A percentile compares a stretch with the other conserved stretches of the same genome.
These are phyloP conservation scores for Hordeum pubiflorum DNA, from an alignment of 202 grass and related monocot species.

Conservation along the genomic window DNA sequence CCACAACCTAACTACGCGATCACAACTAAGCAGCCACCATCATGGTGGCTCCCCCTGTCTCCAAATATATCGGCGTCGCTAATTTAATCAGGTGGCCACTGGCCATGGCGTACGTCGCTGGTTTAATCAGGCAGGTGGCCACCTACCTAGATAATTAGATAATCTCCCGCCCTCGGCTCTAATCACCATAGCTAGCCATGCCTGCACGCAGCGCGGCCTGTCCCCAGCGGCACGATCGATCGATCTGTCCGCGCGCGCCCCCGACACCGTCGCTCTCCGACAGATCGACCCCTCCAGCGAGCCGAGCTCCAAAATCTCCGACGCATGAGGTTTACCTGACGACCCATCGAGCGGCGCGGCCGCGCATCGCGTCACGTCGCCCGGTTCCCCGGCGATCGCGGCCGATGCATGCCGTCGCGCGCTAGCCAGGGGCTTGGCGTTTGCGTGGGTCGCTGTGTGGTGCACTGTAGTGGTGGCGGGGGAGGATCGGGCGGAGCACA, in stretches of 20 bases:
- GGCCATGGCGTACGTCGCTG: too few species aligned
- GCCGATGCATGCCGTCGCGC: not conserved
- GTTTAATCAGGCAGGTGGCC: slow-evolving; percentile 10
- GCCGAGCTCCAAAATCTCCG: not conserved
- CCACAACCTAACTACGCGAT: slow-evolving; percentile 6
- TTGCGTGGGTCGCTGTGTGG: not conserved
- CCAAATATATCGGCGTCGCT: not conserved
- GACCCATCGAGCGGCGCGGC: not conserved
- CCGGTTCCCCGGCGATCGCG: not conserved
- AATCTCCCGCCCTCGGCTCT: not conserved
- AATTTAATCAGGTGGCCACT: not conserved
- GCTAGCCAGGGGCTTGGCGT: not conserved
- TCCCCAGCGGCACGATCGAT: slow-evolving; percentile 2
- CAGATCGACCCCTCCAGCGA: not conserved
- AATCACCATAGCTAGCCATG: not conserved
- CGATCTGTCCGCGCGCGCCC: not conserved
- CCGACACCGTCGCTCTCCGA: slow-evolving; percentile 44
- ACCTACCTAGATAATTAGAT: not conserved
- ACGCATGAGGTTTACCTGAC: not conserved
- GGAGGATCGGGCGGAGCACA: not conserved
- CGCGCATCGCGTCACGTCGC: not conserved
- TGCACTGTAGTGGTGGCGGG: not conserved
- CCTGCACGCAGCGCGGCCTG: slow-evolving; percentile 9
- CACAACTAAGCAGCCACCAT: slow-evolving; percentile 17
- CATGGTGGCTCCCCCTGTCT: slow-evolving; percentile 32